A percentile compares a stretch with the other conserved stretches of the same genome.
Conservation (phyloP, 257 asterid genomes). For the Nicotiana noctiflora region DNA sequence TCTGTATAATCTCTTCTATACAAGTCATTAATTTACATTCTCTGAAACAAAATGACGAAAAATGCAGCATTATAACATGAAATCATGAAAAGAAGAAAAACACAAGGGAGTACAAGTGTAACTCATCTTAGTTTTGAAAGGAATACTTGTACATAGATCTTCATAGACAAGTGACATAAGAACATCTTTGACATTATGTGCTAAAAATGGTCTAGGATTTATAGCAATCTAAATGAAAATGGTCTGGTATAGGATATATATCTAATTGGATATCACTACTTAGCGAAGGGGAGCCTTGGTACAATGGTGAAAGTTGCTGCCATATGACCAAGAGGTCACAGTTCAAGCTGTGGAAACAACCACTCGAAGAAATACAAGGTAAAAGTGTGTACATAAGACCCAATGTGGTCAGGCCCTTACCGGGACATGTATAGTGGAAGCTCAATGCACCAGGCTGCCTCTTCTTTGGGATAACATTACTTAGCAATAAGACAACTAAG, state of each 20-base stretch:
- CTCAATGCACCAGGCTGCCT: too few relatives aligned
- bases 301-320: too few relatives aligned
- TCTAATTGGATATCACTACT: not conserved
- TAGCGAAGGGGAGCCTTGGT: too few relatives aligned
- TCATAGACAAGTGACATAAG: not conserved
- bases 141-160: not conserved
- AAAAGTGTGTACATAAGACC: too few relatives aligned
- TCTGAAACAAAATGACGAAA: not conserved
- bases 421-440: too few relatives aligned
- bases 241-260: not conserved
- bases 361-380: too few relatives aligned
- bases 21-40: not conserved
- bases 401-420: too few relatives aligned
- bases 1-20: not conserved
- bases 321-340: too few relatives aligned
- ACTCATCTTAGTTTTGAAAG: not conserved
- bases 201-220: not conserved
- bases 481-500: not conserved
- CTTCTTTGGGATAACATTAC: not conserved
- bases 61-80: not conserved
- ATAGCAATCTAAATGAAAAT: not conserved
- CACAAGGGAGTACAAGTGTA: not conserved
- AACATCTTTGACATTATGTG: not conserved
- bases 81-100: not conserved
- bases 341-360: too few relatives aligned